phyloP scores from a whole-genome alignment of 2,329 filamentous ascomycete species.

The Dryadomyces sulphureus region DNA sequence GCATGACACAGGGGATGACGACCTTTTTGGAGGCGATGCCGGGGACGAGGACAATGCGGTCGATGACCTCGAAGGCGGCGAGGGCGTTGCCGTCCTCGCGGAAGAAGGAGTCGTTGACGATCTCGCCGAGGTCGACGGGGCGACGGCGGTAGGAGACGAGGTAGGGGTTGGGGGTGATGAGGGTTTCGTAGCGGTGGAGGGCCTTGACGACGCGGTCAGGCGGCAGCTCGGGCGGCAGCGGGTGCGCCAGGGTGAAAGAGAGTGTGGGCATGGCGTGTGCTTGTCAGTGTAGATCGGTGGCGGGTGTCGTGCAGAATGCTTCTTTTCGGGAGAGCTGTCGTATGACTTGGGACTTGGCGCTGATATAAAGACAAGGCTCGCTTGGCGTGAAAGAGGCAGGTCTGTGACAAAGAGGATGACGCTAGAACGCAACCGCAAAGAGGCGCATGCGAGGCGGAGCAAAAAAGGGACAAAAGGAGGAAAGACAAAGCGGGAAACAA shows the following conservation, averaged over 20 bases:
- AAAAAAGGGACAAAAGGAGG: not conserved
- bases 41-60: slow-evolving; percentile 25
- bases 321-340: too few species aligned
- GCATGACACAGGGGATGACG: slow-evolving; percentile 27
- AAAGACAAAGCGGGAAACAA: not conserved
- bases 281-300: too few species aligned
- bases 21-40: slow-evolving; percentile 24
- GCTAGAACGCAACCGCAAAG: not conserved
- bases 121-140: slow-evolving; percentile 17
- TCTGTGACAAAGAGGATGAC: not conserved
- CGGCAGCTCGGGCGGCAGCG: slow-evolving; percentile 24
- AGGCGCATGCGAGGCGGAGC: not conserved
- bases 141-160: slow-evolving; percentile 22
- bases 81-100: slow-evolving; percentile 16
- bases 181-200: slow-evolving; percentile 24
- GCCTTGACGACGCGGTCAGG: slow-evolving; percentile 22
- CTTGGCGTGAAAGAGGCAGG: not conserved
- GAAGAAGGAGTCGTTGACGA: slow-evolving; percentile 28
- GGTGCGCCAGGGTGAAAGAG: slow-evolving; percentile 23
- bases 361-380: not conserved
- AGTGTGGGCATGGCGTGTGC: slow-evolving; percentile 18
- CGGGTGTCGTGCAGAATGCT: too few species aligned
- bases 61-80: slow-evolving; percentile 17
- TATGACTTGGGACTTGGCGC: too few species aligned
- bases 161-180: slow-evolving; percentile 25